Conservation (phyloP, 2,329 filamentous ascomycete species). For the Apiospora saccharicola region DNA sequence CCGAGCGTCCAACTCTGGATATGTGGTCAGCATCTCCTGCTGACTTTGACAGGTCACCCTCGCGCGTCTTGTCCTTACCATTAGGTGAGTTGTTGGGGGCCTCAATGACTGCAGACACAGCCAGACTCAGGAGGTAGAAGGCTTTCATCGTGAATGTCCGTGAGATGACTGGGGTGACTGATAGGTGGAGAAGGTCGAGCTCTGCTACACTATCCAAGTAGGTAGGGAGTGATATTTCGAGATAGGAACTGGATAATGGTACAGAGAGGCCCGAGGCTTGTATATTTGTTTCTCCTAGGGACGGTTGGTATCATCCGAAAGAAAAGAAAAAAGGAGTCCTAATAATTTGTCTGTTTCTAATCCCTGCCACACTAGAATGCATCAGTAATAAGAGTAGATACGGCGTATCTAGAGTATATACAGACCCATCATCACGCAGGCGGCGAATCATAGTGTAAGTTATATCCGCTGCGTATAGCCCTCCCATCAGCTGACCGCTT, state of each 20-base stretch:
- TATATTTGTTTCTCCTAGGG: not conserved
- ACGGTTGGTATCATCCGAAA: no score
- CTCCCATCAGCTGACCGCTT: not conserved
- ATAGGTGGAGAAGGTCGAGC: not conserved
- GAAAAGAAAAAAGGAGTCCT: not conserved
- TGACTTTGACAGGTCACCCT: not conserved
- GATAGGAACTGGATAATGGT: not conserved
- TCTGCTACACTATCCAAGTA: not conserved
- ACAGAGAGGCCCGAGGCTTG: not conserved
- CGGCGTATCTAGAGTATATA: not conserved
- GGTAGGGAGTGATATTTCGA: not conserved
- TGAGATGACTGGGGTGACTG: not conserved
- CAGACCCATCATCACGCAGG: not conserved
- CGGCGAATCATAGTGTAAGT: not conserved
- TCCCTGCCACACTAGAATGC: not conserved
- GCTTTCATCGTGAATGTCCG: conserved; percentile 6
- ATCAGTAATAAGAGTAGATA: not conserved
- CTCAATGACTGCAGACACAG: not conserved
- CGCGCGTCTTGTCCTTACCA: not conserved
- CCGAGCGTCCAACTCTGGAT: not conserved
- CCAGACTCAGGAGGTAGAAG: conserved; percentile 9
- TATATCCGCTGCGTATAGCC: not conserved
- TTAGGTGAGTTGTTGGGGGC: not conserved
- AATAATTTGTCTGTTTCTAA: not conserved
- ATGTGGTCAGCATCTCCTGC: conserved; percentile 1